Percentiles rank a stretch among this genome's conserved stretches.
Conservation (phyloP, 805 yeast genomes). For the Saccharomycopsis sp. region DNA sequence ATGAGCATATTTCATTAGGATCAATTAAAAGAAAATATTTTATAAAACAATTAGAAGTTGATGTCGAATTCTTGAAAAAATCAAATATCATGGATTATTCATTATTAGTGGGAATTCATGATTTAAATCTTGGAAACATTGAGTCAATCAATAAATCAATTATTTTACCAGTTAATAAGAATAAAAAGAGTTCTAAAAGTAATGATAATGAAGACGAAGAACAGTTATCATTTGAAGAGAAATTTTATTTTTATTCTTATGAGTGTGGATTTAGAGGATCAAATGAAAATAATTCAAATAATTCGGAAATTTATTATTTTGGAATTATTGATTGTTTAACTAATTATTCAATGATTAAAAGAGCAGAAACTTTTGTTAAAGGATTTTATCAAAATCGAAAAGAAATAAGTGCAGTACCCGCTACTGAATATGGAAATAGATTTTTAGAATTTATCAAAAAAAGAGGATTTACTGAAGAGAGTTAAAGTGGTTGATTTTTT, state of each 20-base stretch:
- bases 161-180: constrained; percentile 28
- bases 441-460: constrained; percentile 60
- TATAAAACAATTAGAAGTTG: constrained; percentile 60
- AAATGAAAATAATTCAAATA: constrained; percentile 22
- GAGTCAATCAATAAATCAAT: constrained; percentile 31
- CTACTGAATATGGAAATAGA: constrained; percentile 81
- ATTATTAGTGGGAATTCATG: constrained; percentile 69
- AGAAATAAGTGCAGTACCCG: constrained; percentile 82
- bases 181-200: constrained; percentile 31
- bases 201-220: constrained; percentile 35
- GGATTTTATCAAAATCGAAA: constrained; percentile 56
- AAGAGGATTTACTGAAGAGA: constrained; percentile 1
- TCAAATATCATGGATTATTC: constrained; percentile 95
- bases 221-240: constrained; percentile 1
- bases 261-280: constrained; percentile 83
- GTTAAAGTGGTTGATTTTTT: no score
- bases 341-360: constrained; percentile 60
- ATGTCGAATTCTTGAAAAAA: constrained; percentile 59
- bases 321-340: constrained; percentile 95
- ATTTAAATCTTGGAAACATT: constrained; percentile 16
- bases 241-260: constrained; percentile 56
- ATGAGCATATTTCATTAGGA: constrained; percentile 62
- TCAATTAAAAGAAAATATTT: constrained; percentile 53
- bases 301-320: constrained; percentile 45
- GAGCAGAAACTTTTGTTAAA: constrained; percentile 79